Base-by-base conservation (phyloP, 306 rosid species). In the Malus asiatica region DNA sequence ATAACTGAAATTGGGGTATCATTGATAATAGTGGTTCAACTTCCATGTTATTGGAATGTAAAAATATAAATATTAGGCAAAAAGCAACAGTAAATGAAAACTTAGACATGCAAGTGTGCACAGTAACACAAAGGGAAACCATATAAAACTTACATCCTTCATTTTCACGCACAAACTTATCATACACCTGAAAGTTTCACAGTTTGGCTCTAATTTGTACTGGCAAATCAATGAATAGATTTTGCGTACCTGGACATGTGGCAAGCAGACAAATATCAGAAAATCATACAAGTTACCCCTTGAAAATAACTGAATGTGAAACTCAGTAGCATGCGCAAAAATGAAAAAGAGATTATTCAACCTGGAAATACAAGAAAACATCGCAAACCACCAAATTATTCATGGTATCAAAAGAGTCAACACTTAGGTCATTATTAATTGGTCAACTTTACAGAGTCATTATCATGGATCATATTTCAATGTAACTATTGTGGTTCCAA, bases 141-240 rank as follows among this genome's bases (percentile, higher is more conserved):
- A 60, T 75, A 63, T 35, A 69, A 71, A 70, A 76, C 88, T 90
- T 86, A 92, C 98, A 79, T 95, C 92, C 87, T 89, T 95, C 82
- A 88, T 80, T 83, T 81, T 89, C 77, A 86, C 84, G 14, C 77
- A 77, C 80, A 89, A 85, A 76, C 51, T 67, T 83, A 92, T 90
- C 93, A 92, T 87, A 60, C 46, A 58, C 83, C 92, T 86, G 84
- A 88, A 90, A 81, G 91, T 89, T 80, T 90, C 97, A 44, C 16
- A 33, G 72, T 77, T 86, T 73, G 90, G 69, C 83, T 76, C 57
- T 84, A 92, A 73, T 48, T 69, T 53, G 75, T 80, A 77, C 77
- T 63, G 80, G 70, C 76, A 18, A 66, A 95, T 88, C 78, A 88
- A 32, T 33, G 93, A 85, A 86, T 83, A 84, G 72, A 90, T 80